Evolutionary conservation across 345 rosid genomes (phyloP).

Genomic region (Salix suchowensis): DNA sequence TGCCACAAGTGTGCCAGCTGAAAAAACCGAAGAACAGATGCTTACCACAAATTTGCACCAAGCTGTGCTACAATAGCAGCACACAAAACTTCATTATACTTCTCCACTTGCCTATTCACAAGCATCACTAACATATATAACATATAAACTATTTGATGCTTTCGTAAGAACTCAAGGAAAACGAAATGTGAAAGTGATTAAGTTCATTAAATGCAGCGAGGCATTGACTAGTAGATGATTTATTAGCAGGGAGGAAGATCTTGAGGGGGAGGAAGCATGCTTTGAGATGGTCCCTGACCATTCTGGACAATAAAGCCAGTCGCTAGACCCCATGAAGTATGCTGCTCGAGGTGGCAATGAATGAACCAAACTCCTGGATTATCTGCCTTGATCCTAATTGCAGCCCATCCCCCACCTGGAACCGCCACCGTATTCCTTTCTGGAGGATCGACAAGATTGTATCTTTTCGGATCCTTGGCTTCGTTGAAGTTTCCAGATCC

Average conservation of each 20-base stretch:
- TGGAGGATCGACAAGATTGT: neutral
- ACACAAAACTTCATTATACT: neutral
- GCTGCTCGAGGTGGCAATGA: neutral
- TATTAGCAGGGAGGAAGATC: neutral
- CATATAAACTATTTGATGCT: neutral
- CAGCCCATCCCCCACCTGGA: neutral
- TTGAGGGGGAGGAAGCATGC: neutral
- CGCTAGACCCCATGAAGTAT: neutral
- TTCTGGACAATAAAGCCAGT: neutral
- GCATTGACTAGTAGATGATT: neutral
- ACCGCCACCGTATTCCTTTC: neutral
- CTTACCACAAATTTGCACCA: neutral
- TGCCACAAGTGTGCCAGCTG: too few species aligned
- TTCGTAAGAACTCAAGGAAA: too few species aligned
- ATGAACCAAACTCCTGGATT: neutral
- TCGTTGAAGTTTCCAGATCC: neutral
- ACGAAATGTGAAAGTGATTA: too few species aligned
- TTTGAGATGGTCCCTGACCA: neutral
- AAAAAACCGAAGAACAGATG: neutral
- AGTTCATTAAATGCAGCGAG: neutral
- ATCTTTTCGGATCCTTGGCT: neutral
- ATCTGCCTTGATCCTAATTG: neutral
- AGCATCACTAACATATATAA: too few species aligned
- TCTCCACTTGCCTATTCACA: neutral
- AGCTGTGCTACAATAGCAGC: neutral